Base-by-base conservation (phyloP, 495 filamentous ascomycete genomes). In the Aspergillus steynii region DNA sequence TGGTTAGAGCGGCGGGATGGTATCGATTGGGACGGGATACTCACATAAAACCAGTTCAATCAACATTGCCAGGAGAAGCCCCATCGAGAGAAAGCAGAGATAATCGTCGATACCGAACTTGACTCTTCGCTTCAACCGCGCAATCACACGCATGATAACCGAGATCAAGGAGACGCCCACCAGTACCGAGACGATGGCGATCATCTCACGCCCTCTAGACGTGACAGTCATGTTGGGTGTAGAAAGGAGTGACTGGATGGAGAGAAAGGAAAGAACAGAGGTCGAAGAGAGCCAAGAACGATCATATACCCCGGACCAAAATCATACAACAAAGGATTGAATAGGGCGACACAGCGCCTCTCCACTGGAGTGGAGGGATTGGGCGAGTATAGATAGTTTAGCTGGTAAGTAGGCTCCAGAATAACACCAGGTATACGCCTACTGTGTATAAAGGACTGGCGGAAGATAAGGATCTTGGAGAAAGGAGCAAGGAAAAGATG, bases 31-130 rank as follows among this genome's bases (percentile, higher is more conserved):
- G 12, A 14, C 25, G 14, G 29, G n/a, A 5, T 10, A 73, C 74
- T 67, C 57, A 78, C 75, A 78, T 46, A 78, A 55, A 50, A 64
- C 48, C 59, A 78, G 56, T 51, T 78, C 73, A 37, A 74, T 56
- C 20, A 76, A 54, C 76, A 78, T 78, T 8, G 59, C 70, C 42
- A 74, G 50, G 29, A 78, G 59, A 26, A 75, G 59, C 15, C 73
- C 55, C 53, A 75, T 67, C 6, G 74, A 70, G 0, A 67, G 1
- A 15, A 75, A 63, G 49, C 69, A 74, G 9, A 77, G 68, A 53
- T 77, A 80, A 55, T 83, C 79, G 62, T 83, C 78, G 3, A 74
- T 50, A 0, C 70, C 70, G 20, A 81, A 71, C 7, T 60, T 59
- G 7, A 80, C 72, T 68, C 72, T 71, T 29, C 73, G 69, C 29